Evolutionary conservation across 371 early-diverging fungal species (phyloP), one percentile per base, ranked within the genome.

Genomic region (Entomophthora muscae): DNA sequence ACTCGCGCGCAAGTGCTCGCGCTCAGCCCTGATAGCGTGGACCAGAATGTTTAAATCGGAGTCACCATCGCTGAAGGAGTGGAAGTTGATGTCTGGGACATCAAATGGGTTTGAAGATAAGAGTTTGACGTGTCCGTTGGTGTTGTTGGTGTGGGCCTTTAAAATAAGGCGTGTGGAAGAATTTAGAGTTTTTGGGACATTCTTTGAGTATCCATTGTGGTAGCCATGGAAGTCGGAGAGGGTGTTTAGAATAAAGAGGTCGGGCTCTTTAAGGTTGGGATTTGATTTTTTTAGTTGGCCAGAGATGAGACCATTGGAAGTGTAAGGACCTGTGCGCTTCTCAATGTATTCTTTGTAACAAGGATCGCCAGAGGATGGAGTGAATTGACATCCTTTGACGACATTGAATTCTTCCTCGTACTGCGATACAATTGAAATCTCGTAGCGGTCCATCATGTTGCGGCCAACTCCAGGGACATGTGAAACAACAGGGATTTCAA

Each of bases 91-190:
- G n/a, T n/a, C n/a, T n/a, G n/a, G 63, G 2, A 54, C 32, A 63
- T 63, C 63, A 13, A 12, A 23, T 3, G 63, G 63, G 26, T 63
- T 32, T 22, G 51, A 10, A 1, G 63, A 63, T 13, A 2, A 21
- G 2, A 63, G 24, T 13, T 62, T 22, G 26, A n/a, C n/a, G n/a
- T n/a, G n/a, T n/a, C n/a, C n/a, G n/a, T n/a, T n/a, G n/a, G n/a
- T n/a, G n/a, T n/a, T 52, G 28, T 52, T 52, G 52, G 52, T 24
- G 53, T 62, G 62, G 1, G 62, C 62, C 30, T 62, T 62, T 3
- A 62, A 30, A 26, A 52, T 52, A 1, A 62, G 21, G 1, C 17
- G 17, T n/a, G 52, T 52, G 53, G 53, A 53, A 22, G 51, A 24
- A 28, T 52, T 17, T 2, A 28, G 27, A 52, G 5, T 5, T 22